Conservation (phyloP, 202 grass and related monocot species). For the Brachypodium distachyon region DNA sequence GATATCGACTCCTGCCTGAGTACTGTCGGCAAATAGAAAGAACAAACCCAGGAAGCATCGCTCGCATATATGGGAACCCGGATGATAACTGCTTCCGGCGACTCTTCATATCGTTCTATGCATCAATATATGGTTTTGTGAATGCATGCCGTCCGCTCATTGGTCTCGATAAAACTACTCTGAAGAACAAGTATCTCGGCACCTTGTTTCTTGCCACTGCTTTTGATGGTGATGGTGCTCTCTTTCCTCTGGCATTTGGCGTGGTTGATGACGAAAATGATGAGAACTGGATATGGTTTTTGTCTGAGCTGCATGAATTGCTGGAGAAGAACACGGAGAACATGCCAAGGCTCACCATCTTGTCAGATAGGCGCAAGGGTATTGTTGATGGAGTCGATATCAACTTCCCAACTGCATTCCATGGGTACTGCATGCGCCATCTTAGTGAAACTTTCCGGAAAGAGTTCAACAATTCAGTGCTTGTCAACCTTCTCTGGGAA, state of each 20-base stretch:
- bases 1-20: slow-evolving; percentile 75
- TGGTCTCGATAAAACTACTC: slow-evolving; percentile 71
- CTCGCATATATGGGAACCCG: slow-evolving; percentile 62
- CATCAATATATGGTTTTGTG: slow-evolving; percentile 92
- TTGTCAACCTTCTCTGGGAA: slow-evolving; percentile 90
- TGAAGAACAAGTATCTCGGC: slow-evolving; percentile 97
- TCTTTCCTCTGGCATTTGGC: slow-evolving; percentile 91
- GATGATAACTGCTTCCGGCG: slow-evolving; percentile 75
- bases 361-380: slow-evolving; percentile 86
- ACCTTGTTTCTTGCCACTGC: slow-evolving; percentile 86
- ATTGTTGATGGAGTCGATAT: slow-evolving; percentile 93
- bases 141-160: slow-evolving; percentile 95
- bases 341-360: slow-evolving; percentile 91
- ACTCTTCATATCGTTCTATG: slow-evolving; percentile 90
- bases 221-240: slow-evolving; percentile 89
- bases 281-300: slow-evolving; percentile 97
- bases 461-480: slow-evolving; percentile 75
- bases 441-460: slow-evolving; percentile 87
- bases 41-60: slow-evolving; percentile 89
- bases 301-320: slow-evolving; percentile 81
- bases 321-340: slow-evolving; percentile 94
- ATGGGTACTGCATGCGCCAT: slow-evolving; percentile 86
- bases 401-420: slow-evolving; percentile 96
- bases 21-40: slow-evolving; percentile 82
- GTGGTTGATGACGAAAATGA: slow-evolving; percentile 94